Evolutionary conservation across 768 basidiomycete species (phyloP), one percentile per base, ranked within the genome.

Genomic region (Trametes cingulata): DNA sequence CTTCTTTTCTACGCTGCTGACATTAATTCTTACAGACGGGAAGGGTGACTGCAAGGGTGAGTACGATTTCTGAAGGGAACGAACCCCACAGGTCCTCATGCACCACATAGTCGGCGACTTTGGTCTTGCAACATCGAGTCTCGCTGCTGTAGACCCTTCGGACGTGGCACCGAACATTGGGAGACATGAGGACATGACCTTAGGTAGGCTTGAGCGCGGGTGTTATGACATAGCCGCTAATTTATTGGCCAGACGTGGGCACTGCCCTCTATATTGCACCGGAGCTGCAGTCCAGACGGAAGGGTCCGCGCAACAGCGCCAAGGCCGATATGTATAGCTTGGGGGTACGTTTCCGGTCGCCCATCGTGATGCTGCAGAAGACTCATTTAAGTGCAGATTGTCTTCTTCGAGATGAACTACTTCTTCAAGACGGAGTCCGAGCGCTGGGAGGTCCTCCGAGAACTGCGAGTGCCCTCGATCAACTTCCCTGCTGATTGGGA

Each of bases 331-430:
- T 98, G 82, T 98, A 95, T 70, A 94, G 93, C 71, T 82, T 96
- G 10, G 95, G 95, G 22, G 93, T 93, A 69, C 52, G 86, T 78
- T 9, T 35, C 22, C 13, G 35, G 19, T 10, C 36, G 22, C 19
- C 45, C 39, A 33, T 49, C 33, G 53, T 27, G 42, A 36, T 10
- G 13, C 27, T 25, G 39, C 59, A 36, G 24, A 5, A 40, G 4
- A 40, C 39, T 40, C 39, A 40, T 15, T 13, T n/a, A n/a, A 3
- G 39, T 15, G 20, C 62, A 95, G 92, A 87, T 98, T 64, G 95
- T 97, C 14, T 97, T 97, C 74, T 97, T 98, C 68, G 95, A 98
- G 76, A 96, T 97, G 94, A 95, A 93, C 72, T 92, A 88, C 73
- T 68, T 77, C 17, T 93, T 97, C 74, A 76, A 82, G 12, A 97